These are phyloP conservation scores for Suillus placidus DNA, from an alignment of 768 basidiomycete genomes.

Conservation along the genomic window DNA sequence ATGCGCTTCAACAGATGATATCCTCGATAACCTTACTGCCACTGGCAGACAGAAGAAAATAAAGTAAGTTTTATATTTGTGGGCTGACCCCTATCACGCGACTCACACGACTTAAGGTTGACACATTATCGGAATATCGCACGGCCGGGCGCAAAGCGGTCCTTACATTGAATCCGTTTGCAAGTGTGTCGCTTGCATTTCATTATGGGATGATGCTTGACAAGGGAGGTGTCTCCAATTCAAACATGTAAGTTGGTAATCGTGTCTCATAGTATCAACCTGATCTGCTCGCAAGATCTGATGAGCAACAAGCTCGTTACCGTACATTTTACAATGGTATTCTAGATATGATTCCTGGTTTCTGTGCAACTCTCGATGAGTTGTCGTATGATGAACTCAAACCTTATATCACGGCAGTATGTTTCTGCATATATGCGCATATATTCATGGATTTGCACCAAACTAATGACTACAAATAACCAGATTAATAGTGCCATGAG, in stretches of 20 bases:
- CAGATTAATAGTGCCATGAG: no score
- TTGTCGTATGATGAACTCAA: neutral
- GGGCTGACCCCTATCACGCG: neutral
- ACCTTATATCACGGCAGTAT: neutral
- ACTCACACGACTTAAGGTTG: neutral
- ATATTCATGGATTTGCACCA: no score
- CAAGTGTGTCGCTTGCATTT: neutral
- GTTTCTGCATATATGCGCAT: neutral
- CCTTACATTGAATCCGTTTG: neutral
- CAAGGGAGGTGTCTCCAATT: neutral
- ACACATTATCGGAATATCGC: neutral
- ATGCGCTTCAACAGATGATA: neutral
- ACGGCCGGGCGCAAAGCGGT: neutral
- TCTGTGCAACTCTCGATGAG: neutral
- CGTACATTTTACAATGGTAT: neutral
- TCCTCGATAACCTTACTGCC: neutral
- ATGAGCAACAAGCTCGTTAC: neutral
- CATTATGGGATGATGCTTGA: neutral
- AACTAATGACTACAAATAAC: no score
- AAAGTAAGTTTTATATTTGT: neutral
- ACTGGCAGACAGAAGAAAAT: neutral
- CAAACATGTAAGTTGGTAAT: neutral
- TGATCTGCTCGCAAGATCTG: neutral
- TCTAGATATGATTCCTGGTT: neutral
- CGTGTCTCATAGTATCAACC: neutral